Conservation (phyloP, 148 eudicot genomes). For the Vaccinium corymbosum region DNA sequence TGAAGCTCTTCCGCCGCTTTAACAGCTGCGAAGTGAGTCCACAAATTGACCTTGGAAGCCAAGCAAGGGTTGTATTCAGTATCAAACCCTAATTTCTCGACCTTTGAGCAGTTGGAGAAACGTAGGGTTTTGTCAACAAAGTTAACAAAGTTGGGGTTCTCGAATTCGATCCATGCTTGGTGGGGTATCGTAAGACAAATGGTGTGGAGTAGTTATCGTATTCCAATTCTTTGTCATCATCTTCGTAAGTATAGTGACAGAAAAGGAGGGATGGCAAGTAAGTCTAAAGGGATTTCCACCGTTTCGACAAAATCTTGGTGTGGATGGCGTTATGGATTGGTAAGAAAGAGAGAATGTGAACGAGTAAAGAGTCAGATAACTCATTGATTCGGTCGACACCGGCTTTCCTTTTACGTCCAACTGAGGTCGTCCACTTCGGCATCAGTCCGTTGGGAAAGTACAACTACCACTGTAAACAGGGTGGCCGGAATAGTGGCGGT, state of each 20-base stretch:
- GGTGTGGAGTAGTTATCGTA: neutral
- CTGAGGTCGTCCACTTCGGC: neutral
- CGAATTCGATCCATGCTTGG: no score
- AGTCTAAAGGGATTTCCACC: neutral
- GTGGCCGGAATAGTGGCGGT: no score
- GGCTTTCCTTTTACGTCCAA: neutral
- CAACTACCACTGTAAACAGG: no score
- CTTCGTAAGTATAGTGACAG: neutral
- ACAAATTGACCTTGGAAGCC: neutral
- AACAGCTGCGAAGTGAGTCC: neutral
- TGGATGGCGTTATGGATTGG: neutral
- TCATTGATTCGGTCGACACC: neutral
- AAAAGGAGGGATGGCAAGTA: neutral
- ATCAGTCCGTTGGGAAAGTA: no score
- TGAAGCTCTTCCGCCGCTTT: neutral
- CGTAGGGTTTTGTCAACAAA: neutral
- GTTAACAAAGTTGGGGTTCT: neutral
- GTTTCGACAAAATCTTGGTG: neutral
- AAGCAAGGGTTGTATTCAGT: neutral
- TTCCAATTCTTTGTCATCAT: neutral
- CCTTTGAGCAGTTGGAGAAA: neutral
- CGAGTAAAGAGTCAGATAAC: neutral
- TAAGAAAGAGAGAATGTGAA: neutral
- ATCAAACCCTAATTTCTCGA: neutral
- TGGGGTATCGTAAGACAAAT: no score